A percentile compares a stretch with the other conserved stretches of the same genome.
Conservation (phyloP, 2,329 filamentous ascomycete species). For the Apiospora arundinis region DNA sequence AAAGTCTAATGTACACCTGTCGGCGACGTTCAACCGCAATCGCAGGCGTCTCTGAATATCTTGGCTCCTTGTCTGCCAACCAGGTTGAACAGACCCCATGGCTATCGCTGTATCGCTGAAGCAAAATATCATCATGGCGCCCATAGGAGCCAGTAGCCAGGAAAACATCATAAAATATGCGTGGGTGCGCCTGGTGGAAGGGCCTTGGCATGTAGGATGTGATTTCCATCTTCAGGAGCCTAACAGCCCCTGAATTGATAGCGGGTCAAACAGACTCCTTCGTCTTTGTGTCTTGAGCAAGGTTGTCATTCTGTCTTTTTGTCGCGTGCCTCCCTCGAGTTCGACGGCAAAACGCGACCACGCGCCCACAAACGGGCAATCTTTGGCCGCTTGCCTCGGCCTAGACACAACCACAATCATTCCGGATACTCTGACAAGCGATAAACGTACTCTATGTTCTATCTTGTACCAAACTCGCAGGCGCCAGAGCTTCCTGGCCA, state of each 20-base stretch:
- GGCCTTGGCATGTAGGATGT: too few species aligned
- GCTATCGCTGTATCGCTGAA: not conserved
- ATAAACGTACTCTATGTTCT: too few species aligned
- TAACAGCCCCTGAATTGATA: not conserved
- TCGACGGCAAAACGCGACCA: not conserved
- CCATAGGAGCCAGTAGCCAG: not conserved
- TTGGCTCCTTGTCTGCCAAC: not conserved
- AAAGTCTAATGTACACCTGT: not conserved
- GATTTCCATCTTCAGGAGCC: not conserved
- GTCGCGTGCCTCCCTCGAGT: not conserved
- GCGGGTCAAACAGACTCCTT: not conserved
- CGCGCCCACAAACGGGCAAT: not conserved
- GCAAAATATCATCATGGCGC: not conserved
- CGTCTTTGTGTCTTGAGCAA: not conserved
- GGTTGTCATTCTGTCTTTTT: not conserved
- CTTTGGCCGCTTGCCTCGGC: not conserved
- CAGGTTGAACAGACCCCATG: not conserved
- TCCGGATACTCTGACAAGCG: not conserved
- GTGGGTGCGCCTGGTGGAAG: too few species aligned
- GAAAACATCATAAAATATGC: not conserved
- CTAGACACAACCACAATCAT: not conserved
- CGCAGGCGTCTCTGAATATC: not conserved
- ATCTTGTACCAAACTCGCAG: too few species aligned
- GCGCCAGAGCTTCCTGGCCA: too few species aligned
- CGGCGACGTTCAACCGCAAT: not conserved